A percentile compares a stretch with the other conserved stretches of the same genome.
phyloP scores from a whole-genome alignment of 441 rosid species.

The Kokia cookei region DNA sequence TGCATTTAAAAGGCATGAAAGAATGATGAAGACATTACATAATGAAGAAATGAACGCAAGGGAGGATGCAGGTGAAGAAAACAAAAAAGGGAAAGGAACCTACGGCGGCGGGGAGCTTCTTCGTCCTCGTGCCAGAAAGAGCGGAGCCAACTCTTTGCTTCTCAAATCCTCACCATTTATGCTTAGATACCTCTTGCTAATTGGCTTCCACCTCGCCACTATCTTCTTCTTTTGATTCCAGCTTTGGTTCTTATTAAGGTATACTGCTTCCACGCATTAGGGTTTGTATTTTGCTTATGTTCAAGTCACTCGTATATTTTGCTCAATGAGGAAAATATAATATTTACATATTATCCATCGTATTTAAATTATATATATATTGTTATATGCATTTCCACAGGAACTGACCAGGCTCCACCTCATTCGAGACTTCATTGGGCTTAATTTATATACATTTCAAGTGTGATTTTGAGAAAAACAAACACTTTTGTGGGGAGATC shows the following conservation, averaged over 20 bases:
- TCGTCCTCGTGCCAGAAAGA: conserved; percentile 24
- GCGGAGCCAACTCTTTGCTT: conserved; percentile 15
- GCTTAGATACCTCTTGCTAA: background rate
- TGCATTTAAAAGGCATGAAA: background rate
- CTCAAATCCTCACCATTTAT: conserved; percentile 13
- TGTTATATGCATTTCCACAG: too few species aligned
- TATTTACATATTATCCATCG: too few species aligned
- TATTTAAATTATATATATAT: too few species aligned
- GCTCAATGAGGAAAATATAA: too few species aligned
- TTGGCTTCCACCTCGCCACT: conserved; percentile 1
- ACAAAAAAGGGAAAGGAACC: conserved; percentile 22
- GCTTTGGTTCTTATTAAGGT: background rate
- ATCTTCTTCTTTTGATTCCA: background rate
- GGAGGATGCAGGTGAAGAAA: background rate
- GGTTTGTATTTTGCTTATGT: too few species aligned
- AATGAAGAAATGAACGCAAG: background rate
- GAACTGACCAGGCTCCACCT: too few species aligned
- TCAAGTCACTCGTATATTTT: too few species aligned
- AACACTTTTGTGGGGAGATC: too few species aligned
- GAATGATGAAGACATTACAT: background rate
- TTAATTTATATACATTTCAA: too few species aligned
- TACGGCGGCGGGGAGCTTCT: conserved; percentile 34
- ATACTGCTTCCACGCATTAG: too few species aligned
- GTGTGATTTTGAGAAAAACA: too few species aligned
- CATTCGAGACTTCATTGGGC: too few species aligned